Base-by-base conservation (phyloP, 208 protist genomes). In the Dictyostelium gargantuum region DNA sequence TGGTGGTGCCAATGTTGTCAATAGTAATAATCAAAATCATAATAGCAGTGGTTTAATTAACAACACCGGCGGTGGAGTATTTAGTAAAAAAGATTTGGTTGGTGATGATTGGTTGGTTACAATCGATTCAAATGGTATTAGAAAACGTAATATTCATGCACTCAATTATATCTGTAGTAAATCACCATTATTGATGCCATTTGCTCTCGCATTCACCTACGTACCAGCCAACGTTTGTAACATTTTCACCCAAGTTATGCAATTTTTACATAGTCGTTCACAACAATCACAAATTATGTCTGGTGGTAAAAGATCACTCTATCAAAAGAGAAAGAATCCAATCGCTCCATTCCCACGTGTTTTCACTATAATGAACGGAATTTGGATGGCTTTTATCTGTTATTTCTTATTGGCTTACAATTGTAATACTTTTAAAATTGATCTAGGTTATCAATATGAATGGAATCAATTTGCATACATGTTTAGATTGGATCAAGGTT, bases 61-160 rank as follows among this genome's bases (percentile, higher is more conserved):
- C 1, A 32, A 17, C 3, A 21, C 9, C 0, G 5, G 13, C 0
- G 6, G 17, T 23, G 17, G 17, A 56, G 23, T 66, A n/a, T 66
- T 66, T 46, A 29, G n/a, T n/a, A 80, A 80, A 80, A 52, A 58
- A 23, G 15, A 35, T 46, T 40, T 74, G 15, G 35, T 86, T 23
- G 81, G 81, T 63, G 81, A 86, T 48, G 81, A 86, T 63, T 86
- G 81, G 81, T 77, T 86, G 8, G 81, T 86, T 21, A 50, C 66
- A 11, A 77, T 86, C 9, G 81, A 86, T 77, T 21, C 50, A 17
- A 77, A 86, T 63, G 81, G 81, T 2, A 44, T 86, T 32, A 73
- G 81, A 76, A 73, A 73, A 35, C 5, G 44, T n/a, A 86, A 86
- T 50, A 23, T 61, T 32, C 9, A 23, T 32, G 81, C 81, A 21